Percentiles rank a stretch among this genome's conserved stretches.
Evolutionary conservation across 2,329 filamentous ascomycete species (phyloP).

Genomic region (Cyphellophora europaea): DNA sequence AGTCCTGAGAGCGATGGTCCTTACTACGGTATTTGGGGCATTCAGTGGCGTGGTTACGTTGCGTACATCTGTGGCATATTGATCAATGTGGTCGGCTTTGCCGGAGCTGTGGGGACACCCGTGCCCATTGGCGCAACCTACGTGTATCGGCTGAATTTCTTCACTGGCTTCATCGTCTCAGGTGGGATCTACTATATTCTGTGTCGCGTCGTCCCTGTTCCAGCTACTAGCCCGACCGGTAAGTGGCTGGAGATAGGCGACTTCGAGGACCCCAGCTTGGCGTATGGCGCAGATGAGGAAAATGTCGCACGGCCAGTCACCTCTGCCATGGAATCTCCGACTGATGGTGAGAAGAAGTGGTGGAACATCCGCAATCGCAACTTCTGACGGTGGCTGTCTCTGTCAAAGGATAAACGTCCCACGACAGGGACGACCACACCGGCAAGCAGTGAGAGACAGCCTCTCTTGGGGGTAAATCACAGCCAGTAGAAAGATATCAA

Average conservation of each 20-base stretch:
- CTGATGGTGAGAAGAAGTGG: not conserved
- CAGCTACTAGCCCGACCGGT: slow-evolving; percentile 52
- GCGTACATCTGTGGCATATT: slow-evolving; percentile 69
- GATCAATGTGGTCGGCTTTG: slow-evolving; percentile 88
- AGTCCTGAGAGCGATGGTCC: slow-evolving; percentile 48
- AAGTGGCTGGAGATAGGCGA: not conserved
- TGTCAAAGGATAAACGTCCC: too few species aligned
- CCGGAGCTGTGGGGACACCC: slow-evolving; percentile 60
- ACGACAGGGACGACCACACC: not conserved
- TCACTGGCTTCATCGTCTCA: slow-evolving; percentile 69
- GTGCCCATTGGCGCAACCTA: slow-evolving; percentile 75
- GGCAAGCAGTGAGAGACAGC: not conserved
- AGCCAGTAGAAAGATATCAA: too few species aligned
- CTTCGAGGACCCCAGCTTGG: not conserved
- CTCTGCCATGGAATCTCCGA: not conserved
- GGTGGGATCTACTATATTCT: slow-evolving; percentile 58
- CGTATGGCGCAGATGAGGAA: not conserved
- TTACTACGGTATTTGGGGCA: slow-evolving; percentile 65
- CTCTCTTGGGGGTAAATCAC: too few species aligned
- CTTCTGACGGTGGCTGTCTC: too few species aligned
- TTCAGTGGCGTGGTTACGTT: slow-evolving; percentile 75
- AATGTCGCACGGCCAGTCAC: not conserved
- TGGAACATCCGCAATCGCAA: not conserved
- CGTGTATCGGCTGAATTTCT: slow-evolving; percentile 87
- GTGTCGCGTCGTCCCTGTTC: slow-evolving; percentile 61